Conservation (phyloP, 768 basidiomycete species). For the Lanmaoa rubissima region DNA sequence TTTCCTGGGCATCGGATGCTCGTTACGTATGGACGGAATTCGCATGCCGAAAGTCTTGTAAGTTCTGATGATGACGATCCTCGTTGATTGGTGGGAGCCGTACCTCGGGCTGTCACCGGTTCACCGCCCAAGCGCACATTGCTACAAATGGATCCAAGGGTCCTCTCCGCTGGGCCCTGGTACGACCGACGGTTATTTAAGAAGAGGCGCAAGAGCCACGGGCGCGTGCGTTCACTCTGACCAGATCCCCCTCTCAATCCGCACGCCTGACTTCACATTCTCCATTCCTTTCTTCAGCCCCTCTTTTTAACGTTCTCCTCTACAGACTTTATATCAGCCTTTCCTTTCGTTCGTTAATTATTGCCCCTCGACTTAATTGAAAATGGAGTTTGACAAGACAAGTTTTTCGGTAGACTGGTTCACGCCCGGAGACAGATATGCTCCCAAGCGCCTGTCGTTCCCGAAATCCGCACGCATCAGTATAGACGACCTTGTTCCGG, state of each 20-base stretch:
- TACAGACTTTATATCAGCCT: slow-evolving; percentile 6
- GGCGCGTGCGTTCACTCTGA: not conserved
- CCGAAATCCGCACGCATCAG: slow-evolving; percentile 35
- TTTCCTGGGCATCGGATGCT: not conserved
- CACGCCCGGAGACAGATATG: slow-evolving; percentile 28
- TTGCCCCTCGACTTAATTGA: slow-evolving; percentile 8
- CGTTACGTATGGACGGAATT: slow-evolving; percentile 10
- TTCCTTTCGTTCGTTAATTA: slow-evolving; percentile 5
- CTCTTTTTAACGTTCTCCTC: not conserved
- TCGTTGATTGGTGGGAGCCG: not conserved
- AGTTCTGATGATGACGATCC: slow-evolving; percentile 4
- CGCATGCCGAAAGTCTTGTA: not conserved
- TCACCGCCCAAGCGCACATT: slow-evolving; percentile 4
- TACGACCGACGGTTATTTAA: slow-evolving; percentile 16
- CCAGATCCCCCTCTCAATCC: slow-evolving; percentile 4
- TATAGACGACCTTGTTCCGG: slow-evolving; percentile 30
- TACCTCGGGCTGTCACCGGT: not conserved
- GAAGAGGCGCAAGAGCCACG: slow-evolving; percentile 2
- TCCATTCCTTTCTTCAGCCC: not conserved
- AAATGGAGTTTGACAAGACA: slow-evolving; percentile 34
- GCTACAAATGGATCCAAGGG: slow-evolving; percentile 15
- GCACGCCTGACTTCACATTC: not conserved
- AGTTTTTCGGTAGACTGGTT: slow-evolving; percentile 33
- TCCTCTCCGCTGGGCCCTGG: slow-evolving; percentile 14
- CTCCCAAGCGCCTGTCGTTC: slow-evolving; percentile 30